A percentile compares a stretch with the other conserved stretches of the same genome.
phyloP scores from a whole-genome alignment of 306 rosid species.

The Trifolium fragiferum region DNA sequence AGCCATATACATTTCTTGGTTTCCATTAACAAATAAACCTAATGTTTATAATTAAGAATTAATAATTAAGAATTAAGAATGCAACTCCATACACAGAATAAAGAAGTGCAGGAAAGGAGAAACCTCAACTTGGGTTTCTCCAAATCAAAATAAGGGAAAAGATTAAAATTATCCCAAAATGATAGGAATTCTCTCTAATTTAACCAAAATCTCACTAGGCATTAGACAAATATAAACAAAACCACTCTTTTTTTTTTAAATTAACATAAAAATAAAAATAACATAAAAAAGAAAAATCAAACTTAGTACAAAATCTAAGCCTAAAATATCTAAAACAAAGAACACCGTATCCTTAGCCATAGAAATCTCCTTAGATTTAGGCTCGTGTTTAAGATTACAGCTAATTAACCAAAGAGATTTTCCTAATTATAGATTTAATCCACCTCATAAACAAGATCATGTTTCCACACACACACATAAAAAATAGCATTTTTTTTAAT shows the following conservation, averaged over 20 bases:
- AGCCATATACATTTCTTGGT: conserved; percentile 18
- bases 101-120: conserved; percentile 52
- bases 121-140: conserved; percentile 60
- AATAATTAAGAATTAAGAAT: conserved; percentile 33
- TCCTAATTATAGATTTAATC: conserved; percentile 44
- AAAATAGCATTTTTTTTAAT: neutral
- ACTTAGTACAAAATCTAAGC: conserved; percentile 46
- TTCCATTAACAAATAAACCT: conserved; percentile 28
- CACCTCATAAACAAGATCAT: conserved; percentile 41
- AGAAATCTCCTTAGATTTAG: conserved; percentile 59
- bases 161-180: conserved; percentile 49
- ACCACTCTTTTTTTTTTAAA: conserved; percentile 9
- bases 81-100: conserved; percentile 43
- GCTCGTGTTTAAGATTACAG: conserved; percentile 41
- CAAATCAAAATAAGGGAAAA: conserved; percentile 47
- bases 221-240: conserved; percentile 47
- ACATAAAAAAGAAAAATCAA: conserved; percentile 38
- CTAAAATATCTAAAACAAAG: conserved; percentile 43
- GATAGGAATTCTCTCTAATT: conserved; percentile 48
- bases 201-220: conserved; percentile 51
- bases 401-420: conserved; percentile 42
- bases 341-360: conserved; percentile 44
- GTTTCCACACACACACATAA: conserved; percentile 8
- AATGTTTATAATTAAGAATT: conserved; percentile 27
- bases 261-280: conserved; percentile 37